Percentiles rank a stretch among this genome's conserved stretches.
These are phyloP conservation scores for Sphagnum contortum DNA, from an alignment of 225 moss, liverwort and hornwort species.

Conservation along the genomic window DNA sequence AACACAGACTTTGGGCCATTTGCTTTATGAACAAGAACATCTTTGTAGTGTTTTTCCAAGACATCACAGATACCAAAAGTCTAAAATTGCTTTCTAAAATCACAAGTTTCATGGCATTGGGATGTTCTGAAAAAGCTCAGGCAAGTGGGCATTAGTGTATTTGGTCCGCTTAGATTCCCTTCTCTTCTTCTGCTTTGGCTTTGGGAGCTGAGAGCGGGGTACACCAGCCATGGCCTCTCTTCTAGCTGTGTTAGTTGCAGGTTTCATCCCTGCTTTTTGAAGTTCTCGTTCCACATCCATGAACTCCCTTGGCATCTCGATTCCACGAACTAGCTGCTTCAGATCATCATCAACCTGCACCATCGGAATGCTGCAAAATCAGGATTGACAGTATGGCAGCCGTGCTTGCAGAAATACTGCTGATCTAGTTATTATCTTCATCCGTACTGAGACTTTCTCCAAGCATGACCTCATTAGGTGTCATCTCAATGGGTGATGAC, in stretches of 20 bases:
- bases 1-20: no score
- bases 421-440: no score
- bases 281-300: slow-evolving; percentile 83
- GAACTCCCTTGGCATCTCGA: slow-evolving; percentile 76
- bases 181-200: slow-evolving; percentile 81
- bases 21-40: no score
- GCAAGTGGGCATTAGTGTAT: slow-evolving; percentile 87
- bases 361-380: no score
- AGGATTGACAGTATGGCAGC: no score
- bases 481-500: no score
- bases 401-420: no score
- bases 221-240: slow-evolving; percentile 79
- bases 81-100: no score
- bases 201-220: slow-evolving; percentile 54
- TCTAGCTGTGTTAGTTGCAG: slow-evolving; percentile 75
- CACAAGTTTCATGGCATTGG: slow-evolving; percentile 15
- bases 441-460: no score
- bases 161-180: slow-evolving; percentile 85
- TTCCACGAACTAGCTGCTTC: slow-evolving; percentile 74
- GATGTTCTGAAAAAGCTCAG: slow-evolving; percentile 67
- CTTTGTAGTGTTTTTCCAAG: no score
- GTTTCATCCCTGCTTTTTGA: slow-evolving; percentile 89
- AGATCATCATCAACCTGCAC: slow-evolving; percentile 72
- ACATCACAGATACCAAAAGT: no score
- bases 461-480: no score